Conservation (phyloP, 164 flowering plant species). For the Euptelea pleiosperma region DNA sequence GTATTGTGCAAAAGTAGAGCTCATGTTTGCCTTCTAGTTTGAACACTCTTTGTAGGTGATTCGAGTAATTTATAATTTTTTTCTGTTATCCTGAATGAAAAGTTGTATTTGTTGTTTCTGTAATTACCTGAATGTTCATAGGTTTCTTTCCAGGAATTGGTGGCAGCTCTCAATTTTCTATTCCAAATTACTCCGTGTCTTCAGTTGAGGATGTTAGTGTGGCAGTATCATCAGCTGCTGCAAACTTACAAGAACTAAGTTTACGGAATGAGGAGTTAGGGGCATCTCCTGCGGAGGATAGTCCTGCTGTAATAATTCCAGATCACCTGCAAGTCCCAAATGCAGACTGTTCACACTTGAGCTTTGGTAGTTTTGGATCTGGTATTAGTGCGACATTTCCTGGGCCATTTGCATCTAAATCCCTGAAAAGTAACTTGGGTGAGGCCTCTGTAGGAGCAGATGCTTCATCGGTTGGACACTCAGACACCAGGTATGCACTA, state of each 20-base stretch:
- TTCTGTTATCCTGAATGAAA: neutral
- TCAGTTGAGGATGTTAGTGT: slow-evolving; percentile 53
- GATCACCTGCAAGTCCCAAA: slow-evolving; percentile 83
- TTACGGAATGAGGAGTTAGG: slow-evolving; percentile 49
- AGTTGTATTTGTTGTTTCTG: neutral
- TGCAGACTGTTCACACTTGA: slow-evolving; percentile 77
- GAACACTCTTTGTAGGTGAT: neutral
- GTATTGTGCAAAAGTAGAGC: too few species aligned
- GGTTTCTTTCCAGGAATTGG: slow-evolving; percentile 15
- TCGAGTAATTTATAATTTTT: neutral
- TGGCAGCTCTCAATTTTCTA: slow-evolving; percentile 14
- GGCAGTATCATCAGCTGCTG: slow-evolving; percentile 53
- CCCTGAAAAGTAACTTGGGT: slow-evolving; percentile 44
- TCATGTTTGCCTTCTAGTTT: neutral
- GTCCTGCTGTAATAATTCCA: slow-evolving; percentile 79
- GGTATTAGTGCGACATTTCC: slow-evolving; percentile 47
- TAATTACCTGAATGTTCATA: neutral
- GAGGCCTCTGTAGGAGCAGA: slow-evolving; percentile 48
- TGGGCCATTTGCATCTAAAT: slow-evolving; percentile 45
- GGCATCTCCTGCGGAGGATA: slow-evolving; percentile 44
- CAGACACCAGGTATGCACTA: slow-evolving; percentile 56
- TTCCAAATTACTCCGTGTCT: slow-evolving; percentile 19
- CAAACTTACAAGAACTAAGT: slow-evolving; percentile 59
- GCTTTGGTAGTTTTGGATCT: slow-evolving; percentile 95
- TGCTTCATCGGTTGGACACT: slow-evolving; percentile 43